Evolutionary conservation across 2,329 filamentous ascomycete species (phyloP).

Genomic region (Microsporum canis): DNA sequence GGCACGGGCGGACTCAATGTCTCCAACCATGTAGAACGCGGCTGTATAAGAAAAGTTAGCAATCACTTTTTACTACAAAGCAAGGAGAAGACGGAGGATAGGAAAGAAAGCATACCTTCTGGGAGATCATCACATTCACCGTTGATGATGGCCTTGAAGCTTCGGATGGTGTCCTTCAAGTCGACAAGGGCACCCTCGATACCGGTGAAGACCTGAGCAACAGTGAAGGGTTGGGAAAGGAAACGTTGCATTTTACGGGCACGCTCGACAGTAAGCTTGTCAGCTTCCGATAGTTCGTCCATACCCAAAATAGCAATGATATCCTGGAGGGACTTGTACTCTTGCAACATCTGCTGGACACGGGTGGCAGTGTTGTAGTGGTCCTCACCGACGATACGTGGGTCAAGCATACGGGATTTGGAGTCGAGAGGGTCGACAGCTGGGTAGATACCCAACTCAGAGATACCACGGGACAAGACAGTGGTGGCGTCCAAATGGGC

Average conservation of each 20-base stretch:
- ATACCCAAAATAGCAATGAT: constrained; percentile 99
- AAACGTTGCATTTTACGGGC: constrained; percentile 99
- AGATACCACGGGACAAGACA: constrained; percentile 99
- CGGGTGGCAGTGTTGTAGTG: constrained; percentile 92
- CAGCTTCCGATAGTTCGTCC: constrained; percentile 97
- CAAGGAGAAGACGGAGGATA: neutral
- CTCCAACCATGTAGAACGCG: constrained; percentile 96
- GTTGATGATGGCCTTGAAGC: constrained; percentile 92
- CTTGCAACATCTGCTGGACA: constrained; percentile 98
- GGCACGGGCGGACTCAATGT: constrained; percentile 78
- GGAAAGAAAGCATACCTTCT: constrained; percentile 53
- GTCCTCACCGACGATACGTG: constrained; percentile 94
- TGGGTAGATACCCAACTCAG: constrained; percentile 99
- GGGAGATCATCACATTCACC: constrained; percentile 94
- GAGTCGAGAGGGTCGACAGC: constrained; percentile 99
- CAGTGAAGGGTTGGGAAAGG: constrained; percentile 98
- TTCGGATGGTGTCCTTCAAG: constrained; percentile 94
- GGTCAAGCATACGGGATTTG: constrained; percentile 98
- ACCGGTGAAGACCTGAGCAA: constrained; percentile 57
- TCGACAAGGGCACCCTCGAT: constrained; percentile 96
- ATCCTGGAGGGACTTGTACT: constrained; percentile 99
- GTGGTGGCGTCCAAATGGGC: constrained; percentile 99
- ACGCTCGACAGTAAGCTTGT: constrained; percentile 99
- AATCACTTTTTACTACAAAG: constrained; percentile 6
- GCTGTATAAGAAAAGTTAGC: constrained; percentile 24